Evolutionary conservation across 352 stramenopile genomes (phyloP), one percentile per base, ranked within the genome.

Genomic region (Phytophthora pluvialis): DNA sequence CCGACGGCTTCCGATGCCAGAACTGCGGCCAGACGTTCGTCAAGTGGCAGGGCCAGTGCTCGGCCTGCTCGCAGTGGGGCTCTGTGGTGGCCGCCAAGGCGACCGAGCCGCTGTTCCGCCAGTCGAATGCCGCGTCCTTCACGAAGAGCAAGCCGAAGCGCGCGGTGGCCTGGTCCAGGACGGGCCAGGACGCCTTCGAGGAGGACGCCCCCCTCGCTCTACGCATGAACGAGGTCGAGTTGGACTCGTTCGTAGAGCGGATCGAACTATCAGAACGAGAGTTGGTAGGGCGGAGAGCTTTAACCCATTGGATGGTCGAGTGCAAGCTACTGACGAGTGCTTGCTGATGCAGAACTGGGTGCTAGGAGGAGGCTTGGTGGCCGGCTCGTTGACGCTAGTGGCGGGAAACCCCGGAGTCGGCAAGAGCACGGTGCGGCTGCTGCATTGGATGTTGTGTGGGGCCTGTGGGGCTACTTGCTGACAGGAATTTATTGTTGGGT

Each of bases 311-410:
- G 82, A 51, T 76, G 72, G 32, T 25, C 45, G 12, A 50, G 21
- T 16, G 11, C 13, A 40, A 76, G 42, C 72, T 83, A 61, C 67
- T 83, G 40, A 85, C 85, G 65, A 56, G 90, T 63, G n/a, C 7
- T 32, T 71, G 26, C 5, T 64, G 43, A 46, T 25, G 3, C 60
- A 86, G 83, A 98, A 98, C 67, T 92, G 91, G 76, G 97, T 99
- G 21, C 77, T 99, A 35, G 97, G 97, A 31, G 97, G 97, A n/a
- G 97, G 97, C 5, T 78, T 99, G 3, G 96, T 99, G 54, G 86
- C 89, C 26, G 97, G 97, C 36, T 98, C 93, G 0, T 76, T 99
- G 28, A 97, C 90, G n/a, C 81, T 99, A 11, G 69, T 99, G 7
- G 95, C 94, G 3, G 97, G 97, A 9, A 97, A 98, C 55, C 97